Conservation (phyloP, 306 rosid genomes). For the Vicia villosa region DNA sequence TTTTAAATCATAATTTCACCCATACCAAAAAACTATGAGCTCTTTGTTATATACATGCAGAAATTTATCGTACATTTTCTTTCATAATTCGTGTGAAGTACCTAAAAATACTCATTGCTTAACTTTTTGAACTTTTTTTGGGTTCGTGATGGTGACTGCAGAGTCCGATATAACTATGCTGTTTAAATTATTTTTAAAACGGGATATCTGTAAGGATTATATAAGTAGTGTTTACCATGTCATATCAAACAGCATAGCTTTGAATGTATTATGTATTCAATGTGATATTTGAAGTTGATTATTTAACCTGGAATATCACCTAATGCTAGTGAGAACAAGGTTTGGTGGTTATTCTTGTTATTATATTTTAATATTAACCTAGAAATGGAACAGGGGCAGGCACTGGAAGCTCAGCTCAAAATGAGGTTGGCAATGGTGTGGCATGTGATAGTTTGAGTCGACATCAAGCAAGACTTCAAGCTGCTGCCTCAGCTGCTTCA, state of each 20-base stretch:
- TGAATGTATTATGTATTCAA: no score
- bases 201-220: not conserved
- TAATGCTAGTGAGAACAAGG: not conserved
- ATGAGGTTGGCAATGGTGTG: constrained; percentile 50
- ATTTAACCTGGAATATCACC: constrained; percentile 39
- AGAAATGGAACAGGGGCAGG: constrained; percentile 51
- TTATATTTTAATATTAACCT: constrained; percentile 31
- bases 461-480: constrained; percentile 88
- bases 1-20: not conserved
- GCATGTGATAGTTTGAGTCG: constrained; percentile 58
- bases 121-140: constrained; percentile 2
- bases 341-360: constrained; percentile 4
- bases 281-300: not conserved
- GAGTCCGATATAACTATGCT: not conserved
- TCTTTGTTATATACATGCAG: not conserved
- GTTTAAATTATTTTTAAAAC: constrained; percentile 10
- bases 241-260: no score
- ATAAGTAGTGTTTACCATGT: no score
- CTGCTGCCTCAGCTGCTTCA: constrained; percentile 91
- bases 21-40: not conserved
- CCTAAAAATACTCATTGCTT: not conserved
- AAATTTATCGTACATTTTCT: not conserved
- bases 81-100: not conserved
- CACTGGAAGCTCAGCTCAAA: constrained; percentile 56
- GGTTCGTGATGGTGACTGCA: not conserved